Evolutionary conservation across 2,329 filamentous ascomycete genomes (phyloP), one percentile per base, ranked within the genome.

Genomic region (Corynespora cassiicola): DNA sequence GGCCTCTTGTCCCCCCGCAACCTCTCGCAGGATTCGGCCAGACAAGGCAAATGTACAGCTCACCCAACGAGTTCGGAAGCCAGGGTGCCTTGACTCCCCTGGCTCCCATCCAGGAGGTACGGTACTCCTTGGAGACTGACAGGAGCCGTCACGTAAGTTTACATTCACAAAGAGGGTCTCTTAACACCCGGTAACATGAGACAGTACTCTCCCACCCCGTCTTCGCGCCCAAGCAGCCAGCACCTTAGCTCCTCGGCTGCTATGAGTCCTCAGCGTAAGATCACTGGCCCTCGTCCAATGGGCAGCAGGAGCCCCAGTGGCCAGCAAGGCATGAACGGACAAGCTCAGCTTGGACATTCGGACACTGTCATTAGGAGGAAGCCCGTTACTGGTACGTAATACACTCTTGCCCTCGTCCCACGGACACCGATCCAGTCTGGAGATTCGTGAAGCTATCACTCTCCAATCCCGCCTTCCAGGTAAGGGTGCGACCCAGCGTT

Each of bases 1-100:
- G 79, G 0, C 81, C 82, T 5, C 66, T 85, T 29, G 68, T 85
- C 15, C 81, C 82, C 10, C 74, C 75, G 29, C 70, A 73, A 22
- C 54, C 63, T 3, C 62, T 68, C 40, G 65, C 63, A 3, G 64
- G 65, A 23, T 65, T 66, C 30, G 65, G 65, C 25, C 63, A 67
- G 43, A 61, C 65, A 4, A 59, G 63, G 43, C 62, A 64, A 42
- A 70, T 67, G 67, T 69, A 66, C 44, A 66, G 57, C 52, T 58
- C 54, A 22, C 59, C 61, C 4, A 66, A 63, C 31, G 61, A 66
- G 39, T 63, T 65, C 39, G 63, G 67, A 8, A 61, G 54, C 26
- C 65, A 66, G 42, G 65, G 63, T 31, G 61, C 54, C 10, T 32
- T 70, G 53, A 68, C 66, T 12, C 68, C 67, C 2, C 58, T 78